Conservation (phyloP, 2,329 filamentous ascomycete genomes). For the Alternaria burnsii region DNA sequence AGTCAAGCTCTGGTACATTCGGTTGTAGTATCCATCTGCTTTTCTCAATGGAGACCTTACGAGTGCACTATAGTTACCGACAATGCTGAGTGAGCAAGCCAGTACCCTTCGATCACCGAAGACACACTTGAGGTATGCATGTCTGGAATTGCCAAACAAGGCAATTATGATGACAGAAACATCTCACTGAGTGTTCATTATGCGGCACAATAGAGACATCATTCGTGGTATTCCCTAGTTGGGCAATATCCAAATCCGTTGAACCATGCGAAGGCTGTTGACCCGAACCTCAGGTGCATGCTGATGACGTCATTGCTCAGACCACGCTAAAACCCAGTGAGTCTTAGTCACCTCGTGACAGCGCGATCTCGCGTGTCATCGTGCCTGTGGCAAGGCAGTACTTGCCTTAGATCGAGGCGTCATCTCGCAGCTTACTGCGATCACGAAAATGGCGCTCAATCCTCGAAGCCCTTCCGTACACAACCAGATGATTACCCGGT, state of each 20-base stretch:
- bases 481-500: slow-evolving; percentile 58
- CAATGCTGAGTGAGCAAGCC: not conserved
- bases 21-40: not conserved
- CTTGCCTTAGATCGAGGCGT: slow-evolving; percentile 13
- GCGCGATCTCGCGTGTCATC: slow-evolving; percentile 24
- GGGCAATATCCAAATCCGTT: not conserved
- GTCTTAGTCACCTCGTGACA: slow-evolving; percentile 25
- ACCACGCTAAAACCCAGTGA: not conserved
- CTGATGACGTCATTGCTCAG: not conserved
- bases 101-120: not conserved
- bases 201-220: not conserved
- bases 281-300: not conserved
- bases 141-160: no score
- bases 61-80: not conserved
- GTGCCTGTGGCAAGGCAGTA: slow-evolving; percentile 10
- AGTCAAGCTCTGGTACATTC: not conserved
- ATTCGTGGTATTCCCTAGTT: not conserved
- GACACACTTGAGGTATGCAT: not conserved
- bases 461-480: slow-evolving; percentile 55
- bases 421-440: slow-evolving; percentile 9
- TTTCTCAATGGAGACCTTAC: not conserved
- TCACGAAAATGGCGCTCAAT: slow-evolving; percentile 48
- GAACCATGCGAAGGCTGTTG: not conserved
- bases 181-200: not conserved
- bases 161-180: no score